phyloP scores from a whole-genome alignment of 164 flowering plant genomes.

The Aristolochia contorta region DNA sequence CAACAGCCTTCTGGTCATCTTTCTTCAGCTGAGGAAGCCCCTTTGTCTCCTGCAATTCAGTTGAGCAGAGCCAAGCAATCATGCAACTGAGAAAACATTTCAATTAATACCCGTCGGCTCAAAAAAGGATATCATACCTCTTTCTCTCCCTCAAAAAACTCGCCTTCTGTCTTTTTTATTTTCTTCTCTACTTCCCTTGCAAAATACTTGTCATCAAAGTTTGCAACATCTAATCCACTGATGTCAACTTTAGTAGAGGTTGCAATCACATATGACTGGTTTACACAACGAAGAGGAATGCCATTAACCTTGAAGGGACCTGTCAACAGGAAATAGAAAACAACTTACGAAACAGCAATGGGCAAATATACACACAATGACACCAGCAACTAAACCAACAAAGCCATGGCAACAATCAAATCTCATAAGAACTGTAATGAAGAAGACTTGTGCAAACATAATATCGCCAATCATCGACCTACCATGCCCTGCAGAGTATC shows the following conservation, averaged over 20 bases:
- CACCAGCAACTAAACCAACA: neutral
- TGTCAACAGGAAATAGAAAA: neutral
- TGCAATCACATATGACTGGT: constrained; percentile 72
- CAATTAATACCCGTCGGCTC: no score
- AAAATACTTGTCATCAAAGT: constrained; percentile 57
- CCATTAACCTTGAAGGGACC: constrained; percentile 61
- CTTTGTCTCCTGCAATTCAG: constrained; percentile 46
- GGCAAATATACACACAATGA: neutral
- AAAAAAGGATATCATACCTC: constrained; percentile 27
- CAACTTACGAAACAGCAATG: neutral
- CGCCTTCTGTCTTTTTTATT: constrained; percentile 66
- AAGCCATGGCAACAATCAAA: no score
- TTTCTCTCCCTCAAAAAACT: constrained; percentile 76
- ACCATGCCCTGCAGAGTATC: no score
- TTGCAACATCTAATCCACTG: constrained; percentile 47
- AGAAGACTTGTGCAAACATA: no score
- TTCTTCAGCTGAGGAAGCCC: constrained; percentile 51
- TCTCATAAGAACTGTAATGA: no score
- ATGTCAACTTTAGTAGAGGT: constrained; percentile 86
- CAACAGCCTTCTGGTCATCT: constrained; percentile 60
- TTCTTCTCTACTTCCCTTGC: constrained; percentile 52
- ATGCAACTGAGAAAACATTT: neutral
- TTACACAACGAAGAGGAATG: constrained; percentile 77
- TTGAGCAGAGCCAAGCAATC: neutral
- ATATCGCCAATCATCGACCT: no score